Conservation (phyloP, 768 basidiomycete genomes). For the Hypsizygus marmoreus region DNA sequence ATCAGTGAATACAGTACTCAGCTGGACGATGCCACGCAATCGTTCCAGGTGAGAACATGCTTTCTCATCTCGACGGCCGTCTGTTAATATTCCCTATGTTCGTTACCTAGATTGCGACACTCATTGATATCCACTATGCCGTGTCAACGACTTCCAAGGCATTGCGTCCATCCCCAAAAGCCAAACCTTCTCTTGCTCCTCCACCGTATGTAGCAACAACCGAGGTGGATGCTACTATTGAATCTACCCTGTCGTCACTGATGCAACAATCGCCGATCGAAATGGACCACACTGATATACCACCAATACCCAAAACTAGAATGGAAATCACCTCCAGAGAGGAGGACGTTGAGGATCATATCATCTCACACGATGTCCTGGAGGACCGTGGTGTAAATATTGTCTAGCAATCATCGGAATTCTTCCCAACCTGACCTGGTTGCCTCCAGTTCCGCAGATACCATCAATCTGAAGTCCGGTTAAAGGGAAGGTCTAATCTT, state of each 20-base stretch:
- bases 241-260: no score
- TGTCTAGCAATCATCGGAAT: not conserved
- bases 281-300: not conserved
- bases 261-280: constrained; percentile 11
- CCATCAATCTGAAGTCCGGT: constrained; percentile 48
- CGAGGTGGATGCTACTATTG: no score
- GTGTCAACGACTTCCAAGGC: constrained; percentile 21
- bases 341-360: constrained; percentile 9
- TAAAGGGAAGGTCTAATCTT: constrained; percentile 37
- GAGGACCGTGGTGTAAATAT: constrained; percentile 35
- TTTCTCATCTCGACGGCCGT: no score
- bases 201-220: constrained; percentile 9
- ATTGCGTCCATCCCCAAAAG: constrained; percentile 8
- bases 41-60: constrained; percentile 43
- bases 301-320: not conserved
- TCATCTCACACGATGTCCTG: constrained; percentile 20
- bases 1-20: constrained; percentile 32
- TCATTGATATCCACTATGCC: constrained; percentile 49
- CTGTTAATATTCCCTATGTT: no score
- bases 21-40: constrained; percentile 46
- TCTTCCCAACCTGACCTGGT: not conserved
- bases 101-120: constrained; percentile 39
- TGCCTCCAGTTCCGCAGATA: constrained; percentile 45
- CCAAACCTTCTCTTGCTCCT: not conserved
- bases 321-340: no score